Evolutionary conservation across 352 stramenopile genomes (phyloP), one percentile per base, ranked within the genome.

Genomic region (Poterioochromonas sp.): DNA sequence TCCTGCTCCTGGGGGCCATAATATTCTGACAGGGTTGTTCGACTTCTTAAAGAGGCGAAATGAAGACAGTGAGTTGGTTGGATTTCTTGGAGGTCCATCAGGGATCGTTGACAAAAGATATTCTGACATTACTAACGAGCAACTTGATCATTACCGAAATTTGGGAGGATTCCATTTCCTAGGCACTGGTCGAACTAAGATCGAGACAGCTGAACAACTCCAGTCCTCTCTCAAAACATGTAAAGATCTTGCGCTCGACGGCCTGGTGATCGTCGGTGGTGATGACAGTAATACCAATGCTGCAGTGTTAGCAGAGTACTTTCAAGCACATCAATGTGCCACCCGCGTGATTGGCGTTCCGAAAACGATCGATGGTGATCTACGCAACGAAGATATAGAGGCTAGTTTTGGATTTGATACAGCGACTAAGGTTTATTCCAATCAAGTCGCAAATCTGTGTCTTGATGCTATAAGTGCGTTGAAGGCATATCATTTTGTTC

Each of bases 221-320:
- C 78, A 64, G 47, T 44, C 64, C 41, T 82, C 76, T 47, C 68
- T 80, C 35, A 62, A 80, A 44, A 41, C n/a, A 22, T 41, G 35
- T 60, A 34, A 35, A 11, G 32, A 83, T 29, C 76, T 85, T 34
- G 71, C 73, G n/a, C 44, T 88, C 20, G 84, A 88, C 47, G 85
- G 84, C 3, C 76, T 88, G 8, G 79, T 88, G 15, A 81, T 88
- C 44, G 87, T 88, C 43, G 85, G 85, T 29, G 85, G 85, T 39
- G 85, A 88, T 73, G 84, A 88, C 69, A 86, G 82, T 49, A 88
- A 88, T 73, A 88, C 85, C 35, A 88, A 88, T 73, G 83, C 85
- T 11, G 83, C 83, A 26, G 62, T 87, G 22, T 76, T 84, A 26
- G 85, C 84, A 51, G 84, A 88, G 79, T 87, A 88, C 79, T 88